phyloP scores from a whole-genome alignment of 139 green algal species.

The Trebouxia sp. region DNA sequence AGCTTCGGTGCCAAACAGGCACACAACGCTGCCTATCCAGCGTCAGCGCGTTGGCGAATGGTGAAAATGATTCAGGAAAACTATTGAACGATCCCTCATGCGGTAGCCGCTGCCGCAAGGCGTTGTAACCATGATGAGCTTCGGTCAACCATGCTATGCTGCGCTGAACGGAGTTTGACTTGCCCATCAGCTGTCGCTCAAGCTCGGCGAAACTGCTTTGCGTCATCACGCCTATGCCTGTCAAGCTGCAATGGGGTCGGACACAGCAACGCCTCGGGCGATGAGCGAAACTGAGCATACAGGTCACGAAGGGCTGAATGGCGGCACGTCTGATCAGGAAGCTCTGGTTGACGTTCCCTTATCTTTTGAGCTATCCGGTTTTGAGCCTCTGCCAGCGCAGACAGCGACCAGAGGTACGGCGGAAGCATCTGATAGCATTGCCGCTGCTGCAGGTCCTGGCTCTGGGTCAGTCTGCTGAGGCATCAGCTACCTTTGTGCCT shows the following conservation, averaged over 20 bases:
- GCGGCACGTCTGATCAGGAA: conserved; percentile 15
- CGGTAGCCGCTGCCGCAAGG: no score
- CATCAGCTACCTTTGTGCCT: not conserved
- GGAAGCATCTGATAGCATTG: not conserved
- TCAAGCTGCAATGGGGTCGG: not conserved
- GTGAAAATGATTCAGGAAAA: no score
- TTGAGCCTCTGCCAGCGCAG: not conserved
- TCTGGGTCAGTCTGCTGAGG: not conserved
- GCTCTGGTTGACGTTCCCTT: conserved; percentile 1
- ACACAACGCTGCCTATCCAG: no score
- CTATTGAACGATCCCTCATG: no score
- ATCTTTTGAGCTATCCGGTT: conserved; percentile 1
- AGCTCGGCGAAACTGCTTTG: no score
- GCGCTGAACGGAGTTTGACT: not conserved
- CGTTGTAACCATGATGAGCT: no score
- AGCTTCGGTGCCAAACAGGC: not conserved
- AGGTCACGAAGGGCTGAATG: not conserved
- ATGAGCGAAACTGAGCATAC: not conserved
- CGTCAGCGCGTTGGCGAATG: no score
- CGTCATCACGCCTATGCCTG: no score
- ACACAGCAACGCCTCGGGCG: not conserved
- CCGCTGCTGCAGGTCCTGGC: not conserved
- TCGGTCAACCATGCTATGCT: no score
- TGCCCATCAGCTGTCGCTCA: not conserved
- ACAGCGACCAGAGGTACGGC: no score